Evolutionary conservation across 1,139 yeast species (phyloP), one percentile per base, ranked within the genome.

Genomic region (Nakaseomyces nivariensis): DNA sequence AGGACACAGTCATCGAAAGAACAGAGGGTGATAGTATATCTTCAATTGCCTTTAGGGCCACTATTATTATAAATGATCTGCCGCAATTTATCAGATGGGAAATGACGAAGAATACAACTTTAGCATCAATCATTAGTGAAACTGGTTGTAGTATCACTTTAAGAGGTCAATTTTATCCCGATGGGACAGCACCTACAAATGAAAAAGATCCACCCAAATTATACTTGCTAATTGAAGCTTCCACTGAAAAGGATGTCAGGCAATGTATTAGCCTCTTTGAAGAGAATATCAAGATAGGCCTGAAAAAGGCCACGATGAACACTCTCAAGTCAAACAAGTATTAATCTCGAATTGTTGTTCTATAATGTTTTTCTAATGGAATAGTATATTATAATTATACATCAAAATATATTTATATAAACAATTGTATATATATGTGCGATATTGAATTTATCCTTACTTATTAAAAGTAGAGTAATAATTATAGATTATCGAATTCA

Each of bases 11-110:
- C 64, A 3, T 46, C 51, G 4, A 54, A 54, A 47, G 57, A 53
- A 25, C 32, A 25, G 29, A 13, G 33, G 59, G 54, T 2, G 57
- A 60, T 38, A 67, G 72, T 0, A 84, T 88, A 0, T 89, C 82
- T 54, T 70, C 75, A 26, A 76, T 83, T 29, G 76, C 78, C 31
- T 87, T 73, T 69, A 85, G 82, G 58, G 84, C 96, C 0, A 76
- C 80, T 41, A 74, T 92, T 50, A 79, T 80, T 48, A 82, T 90
- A 56, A 92, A 92, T 59, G 97, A 92, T 62, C 72, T 86, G 32
- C 96, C 97, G 0, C 92, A 85, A 60, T 74, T 77, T 44, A 92
- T 90, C 0, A 72, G 98, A 57, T 84, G 95, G 94, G 76, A 76
- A 48, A 90, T 86, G 4, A 82, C 90, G 4, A 82, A 84, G 54